Conservation (phyloP, 2,329 filamentous ascomycete species). For the Hypoxylon sp. region DNA sequence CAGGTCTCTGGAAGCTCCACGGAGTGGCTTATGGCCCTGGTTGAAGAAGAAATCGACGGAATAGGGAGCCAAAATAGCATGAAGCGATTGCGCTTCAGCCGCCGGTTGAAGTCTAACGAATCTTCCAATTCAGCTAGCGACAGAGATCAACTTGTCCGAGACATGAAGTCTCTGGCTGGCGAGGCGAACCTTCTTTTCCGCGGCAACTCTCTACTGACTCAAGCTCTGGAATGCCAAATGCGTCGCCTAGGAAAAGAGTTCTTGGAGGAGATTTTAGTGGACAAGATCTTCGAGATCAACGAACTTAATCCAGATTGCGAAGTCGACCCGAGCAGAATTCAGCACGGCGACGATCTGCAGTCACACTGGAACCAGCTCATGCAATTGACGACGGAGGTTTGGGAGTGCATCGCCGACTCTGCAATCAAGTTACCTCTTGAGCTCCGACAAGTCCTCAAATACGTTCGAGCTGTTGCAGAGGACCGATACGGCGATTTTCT, state of each 20-base stretch:
- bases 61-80: conserved; percentile 82
- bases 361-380: conserved; percentile 85
- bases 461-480: conserved; percentile 90
- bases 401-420: conserved; percentile 83
- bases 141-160: conserved; percentile 75
- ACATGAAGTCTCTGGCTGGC: conserved; percentile 81
- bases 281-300: conserved; percentile 88
- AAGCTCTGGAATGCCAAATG: conserved; percentile 95
- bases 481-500: conserved; percentile 94
- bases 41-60: conserved; percentile 97
- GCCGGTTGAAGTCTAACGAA: conserved; percentile 75
- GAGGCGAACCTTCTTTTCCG: conserved; percentile 96
- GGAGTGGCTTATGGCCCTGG: conserved; percentile 91
- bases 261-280: conserved; percentile 83
- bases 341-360: conserved; percentile 73
- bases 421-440: conserved; percentile 80
- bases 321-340: conserved; percentile 86
- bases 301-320: conserved; percentile 92
- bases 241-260: conserved; percentile 92
- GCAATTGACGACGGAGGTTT: conserved; percentile 80
- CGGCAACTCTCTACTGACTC: conserved; percentile 92
- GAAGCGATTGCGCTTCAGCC: conserved; percentile 76
- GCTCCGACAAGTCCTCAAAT: conserved; percentile 85
- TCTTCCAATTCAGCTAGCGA: conserved; percentile 70
- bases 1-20: conserved; percentile 85